phyloP scores from a whole-genome alignment of 2,329 filamentous ascomycete species.

The Emergomyces orientalis region DNA sequence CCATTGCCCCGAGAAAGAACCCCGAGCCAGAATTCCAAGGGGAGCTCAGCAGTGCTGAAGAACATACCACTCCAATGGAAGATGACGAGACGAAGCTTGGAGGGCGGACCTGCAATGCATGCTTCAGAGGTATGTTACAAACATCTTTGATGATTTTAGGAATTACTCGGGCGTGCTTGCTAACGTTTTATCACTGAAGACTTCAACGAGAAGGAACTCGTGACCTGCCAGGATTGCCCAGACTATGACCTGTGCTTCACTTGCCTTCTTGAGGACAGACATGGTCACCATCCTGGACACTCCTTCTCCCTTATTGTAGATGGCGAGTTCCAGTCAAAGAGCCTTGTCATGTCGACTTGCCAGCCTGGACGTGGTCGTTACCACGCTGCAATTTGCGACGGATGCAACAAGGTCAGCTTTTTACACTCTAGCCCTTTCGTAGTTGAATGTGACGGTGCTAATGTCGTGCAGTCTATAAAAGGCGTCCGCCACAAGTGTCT shows the following conservation, averaged over 20 bases:
- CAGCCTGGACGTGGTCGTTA: slow-evolving; percentile 67
- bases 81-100: slow-evolving; percentile 1
- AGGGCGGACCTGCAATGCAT: slow-evolving; percentile 47
- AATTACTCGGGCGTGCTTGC: slow-evolving; percentile 7
- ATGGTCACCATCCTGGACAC: slow-evolving; percentile 88
- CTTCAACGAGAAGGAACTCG: slow-evolving; percentile 66
- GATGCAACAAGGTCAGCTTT: slow-evolving; percentile 61
- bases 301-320: slow-evolving; percentile 53
- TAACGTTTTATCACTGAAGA: slow-evolving; percentile 38
- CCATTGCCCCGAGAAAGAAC: slow-evolving; percentile 55
- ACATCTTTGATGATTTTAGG: neutral
- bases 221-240: slow-evolving; percentile 74
- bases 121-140: slow-evolving; percentile 47
- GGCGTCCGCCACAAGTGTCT: slow-evolving; percentile 95
- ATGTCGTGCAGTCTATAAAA: slow-evolving; percentile 54
- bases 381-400: slow-evolving; percentile 89
- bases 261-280: slow-evolving; percentile 66
- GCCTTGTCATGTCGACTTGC: slow-evolving; percentile 58
- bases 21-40: slow-evolving; percentile 3
- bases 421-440: neutral
- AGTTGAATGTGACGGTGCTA: neutral
- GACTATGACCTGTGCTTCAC: slow-evolving; percentile 86
- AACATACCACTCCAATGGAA: neutral
- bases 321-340: slow-evolving; percentile 43
- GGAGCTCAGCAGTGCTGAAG: neutral